Base-by-base conservation (phyloP, 1,139 yeast species). In the Suhomyces atakaporum region DNA sequence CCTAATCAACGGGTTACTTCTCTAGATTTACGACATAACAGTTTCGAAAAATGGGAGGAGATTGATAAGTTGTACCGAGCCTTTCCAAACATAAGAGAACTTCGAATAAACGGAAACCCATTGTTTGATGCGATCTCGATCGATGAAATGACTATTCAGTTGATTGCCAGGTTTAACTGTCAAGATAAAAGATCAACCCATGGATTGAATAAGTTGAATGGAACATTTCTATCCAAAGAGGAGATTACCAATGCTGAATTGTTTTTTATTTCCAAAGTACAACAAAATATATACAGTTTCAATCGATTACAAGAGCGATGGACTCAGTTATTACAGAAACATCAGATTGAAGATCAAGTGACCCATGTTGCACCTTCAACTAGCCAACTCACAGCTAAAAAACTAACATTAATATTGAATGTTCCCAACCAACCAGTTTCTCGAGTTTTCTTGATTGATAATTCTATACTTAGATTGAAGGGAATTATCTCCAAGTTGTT, bases 201-300 rank as follows among this genome's bases (percentile, higher is more conserved):
- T 2, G 40, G 46, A 0, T 35, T 81, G 1, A 27, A 36, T 2
- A 62, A 62, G 16, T 56, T 88, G 12, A 80, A 88, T 49, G 95
- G 95, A 1, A 68, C 78, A 1, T 32, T 33, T 0, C 59, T 86
- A 6, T 53, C 63, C 1, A 39, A 40, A 1, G 69, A 62, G 2
- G 84, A 81, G 38, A 66, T 88, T 19, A 46, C 45, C 2, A 84
- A 82, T 45, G 82, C 86, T 0, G 95, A 87, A 50, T 54, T 85
- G 4, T 86, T 75, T 50, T 81, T 84, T 45, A 65, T 84, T 22
- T 70, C 81, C 2, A 70, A 71, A 45, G 79, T 82, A 0, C 55
- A 52, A 10, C 51, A 56, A 13, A 64, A 66, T 0, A 46, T 50
- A 7, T 52, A 61, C 27, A 36, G 39, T 1, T 66, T 63, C 38